These are phyloP conservation scores for Starmera dryadoides DNA, from an alignment of 805 yeast genomes.

Conservation along the genomic window DNA sequence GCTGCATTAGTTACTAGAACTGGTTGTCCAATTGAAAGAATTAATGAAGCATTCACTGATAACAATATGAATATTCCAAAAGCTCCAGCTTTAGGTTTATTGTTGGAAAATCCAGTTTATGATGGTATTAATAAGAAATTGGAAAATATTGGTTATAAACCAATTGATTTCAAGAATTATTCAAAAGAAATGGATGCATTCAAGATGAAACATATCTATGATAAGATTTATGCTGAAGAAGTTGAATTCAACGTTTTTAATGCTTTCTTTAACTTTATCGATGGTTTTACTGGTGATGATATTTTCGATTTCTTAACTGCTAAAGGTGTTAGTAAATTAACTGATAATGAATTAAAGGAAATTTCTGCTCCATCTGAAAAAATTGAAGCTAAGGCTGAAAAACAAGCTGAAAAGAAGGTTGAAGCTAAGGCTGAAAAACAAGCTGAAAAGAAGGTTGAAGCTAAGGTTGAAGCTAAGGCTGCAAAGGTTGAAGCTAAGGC, in stretches of 20 bases:
- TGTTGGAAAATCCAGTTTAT: conserved; percentile 88
- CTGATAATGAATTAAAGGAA: conserved; percentile 11
- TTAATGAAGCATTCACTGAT: conserved; percentile 67
- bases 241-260: conserved; percentile 80
- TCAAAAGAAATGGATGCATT: conserved; percentile 72
- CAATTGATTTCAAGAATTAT: conserved; percentile 60
- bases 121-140: conserved; percentile 73
- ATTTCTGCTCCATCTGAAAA: conserved; percentile 16
- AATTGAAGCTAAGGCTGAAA: conserved; percentile 1
- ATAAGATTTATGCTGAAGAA: conserved; percentile 88
- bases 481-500: neutral
- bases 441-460: neutral
- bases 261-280: conserved; percentile 88
- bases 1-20: conserved; percentile 80
- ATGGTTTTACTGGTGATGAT: conserved; percentile 61
- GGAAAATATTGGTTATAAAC: conserved; percentile 69
- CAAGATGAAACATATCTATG: conserved; percentile 84
- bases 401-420: neutral
- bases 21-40: conserved; percentile 74
- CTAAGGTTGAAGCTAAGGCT: neutral
- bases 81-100: conserved; percentile 92
- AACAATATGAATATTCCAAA: conserved; percentile 86
- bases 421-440: neutral
- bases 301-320: conserved; percentile 36
- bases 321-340: conserved; percentile 26